These are phyloP conservation scores for Apiotrichum sp. DNA, from an alignment of 1,284 basidiomycete genomes.

Conservation along the genomic window DNA sequence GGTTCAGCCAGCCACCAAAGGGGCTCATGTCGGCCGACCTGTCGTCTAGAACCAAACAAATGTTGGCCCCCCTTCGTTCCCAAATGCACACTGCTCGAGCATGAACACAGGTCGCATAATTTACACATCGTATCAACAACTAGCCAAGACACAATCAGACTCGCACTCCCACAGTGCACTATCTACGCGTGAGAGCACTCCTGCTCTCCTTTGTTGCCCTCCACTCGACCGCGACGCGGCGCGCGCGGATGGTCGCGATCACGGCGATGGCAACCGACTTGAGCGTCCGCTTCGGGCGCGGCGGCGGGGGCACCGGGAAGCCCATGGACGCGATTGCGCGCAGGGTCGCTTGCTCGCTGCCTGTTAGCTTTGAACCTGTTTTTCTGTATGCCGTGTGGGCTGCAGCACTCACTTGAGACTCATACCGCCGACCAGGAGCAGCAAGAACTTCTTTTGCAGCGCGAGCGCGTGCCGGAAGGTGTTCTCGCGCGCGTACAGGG, in stretches of 20 bases:
- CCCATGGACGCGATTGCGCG: slow-evolving; percentile 72
- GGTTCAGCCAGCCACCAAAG: too few species aligned
- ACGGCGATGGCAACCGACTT: slow-evolving; percentile 58
- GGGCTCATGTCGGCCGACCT: too few species aligned
- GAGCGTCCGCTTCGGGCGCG: slow-evolving; percentile 51
- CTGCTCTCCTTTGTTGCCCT: not conserved
- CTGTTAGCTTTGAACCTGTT: too few species aligned
- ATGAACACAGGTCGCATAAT: too few species aligned
- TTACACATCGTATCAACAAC: too few species aligned
- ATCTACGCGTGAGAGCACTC: not conserved
- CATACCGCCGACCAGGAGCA: slow-evolving; percentile 50
- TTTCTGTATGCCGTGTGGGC: not conserved
- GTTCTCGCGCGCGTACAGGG: slow-evolving; percentile 80
- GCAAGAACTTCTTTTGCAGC: slow-evolving; percentile 76
- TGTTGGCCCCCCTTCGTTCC: too few species aligned
- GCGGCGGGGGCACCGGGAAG: slow-evolving; percentile 51
- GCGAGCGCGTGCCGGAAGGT: slow-evolving; percentile 69
- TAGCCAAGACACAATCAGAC: too few species aligned
- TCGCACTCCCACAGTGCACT: too few species aligned
- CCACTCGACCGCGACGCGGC: not conserved
- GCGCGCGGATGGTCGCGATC: slow-evolving; percentile 58
- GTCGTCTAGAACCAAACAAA: too few species aligned
- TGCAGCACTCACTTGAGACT: slow-evolving; percentile 60
- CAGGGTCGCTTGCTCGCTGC: slow-evolving; percentile 69
- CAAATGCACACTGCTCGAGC: too few species aligned